Evolutionary conservation across 1,284 basidiomycete genomes (phyloP).

Genomic region (Papiliotrema laurentii): DNA sequence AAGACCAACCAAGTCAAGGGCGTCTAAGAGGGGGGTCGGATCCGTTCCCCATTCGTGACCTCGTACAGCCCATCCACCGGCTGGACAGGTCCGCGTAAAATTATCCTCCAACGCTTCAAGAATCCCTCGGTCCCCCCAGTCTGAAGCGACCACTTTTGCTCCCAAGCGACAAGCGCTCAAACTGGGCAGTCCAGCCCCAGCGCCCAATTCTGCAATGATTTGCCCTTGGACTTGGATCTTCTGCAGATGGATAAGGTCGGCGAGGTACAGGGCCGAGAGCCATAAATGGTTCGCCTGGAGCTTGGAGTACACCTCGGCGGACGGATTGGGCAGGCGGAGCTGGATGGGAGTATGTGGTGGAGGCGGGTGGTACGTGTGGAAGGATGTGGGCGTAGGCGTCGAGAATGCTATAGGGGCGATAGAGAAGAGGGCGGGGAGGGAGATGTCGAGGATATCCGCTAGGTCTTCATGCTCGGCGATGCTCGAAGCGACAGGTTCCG

Average conservation of each 20-base stretch:
- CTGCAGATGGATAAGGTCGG: slow-evolving; percentile 28
- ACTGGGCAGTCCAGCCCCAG: slow-evolving; percentile 38
- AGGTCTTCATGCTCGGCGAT: slow-evolving; percentile 20
- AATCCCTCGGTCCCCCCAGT: slow-evolving; percentile 40
- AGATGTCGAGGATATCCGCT: slow-evolving; percentile 36
- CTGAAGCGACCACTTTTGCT: slow-evolving; percentile 31
- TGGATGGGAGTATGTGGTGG: slow-evolving; percentile 10
- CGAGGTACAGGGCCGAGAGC: slow-evolving; percentile 40
- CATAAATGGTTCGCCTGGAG: slow-evolving; percentile 46
- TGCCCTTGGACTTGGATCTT: slow-evolving; percentile 14
- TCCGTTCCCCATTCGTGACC: slow-evolving; percentile 40
- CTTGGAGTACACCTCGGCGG: slow-evolving; percentile 31
- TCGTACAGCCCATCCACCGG: slow-evolving; percentile 21
- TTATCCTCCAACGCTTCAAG: slow-evolving; percentile 27
- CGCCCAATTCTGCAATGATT: slow-evolving; percentile 40
- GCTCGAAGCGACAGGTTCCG: not conserved
- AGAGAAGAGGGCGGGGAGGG: slow-evolving; percentile 33
- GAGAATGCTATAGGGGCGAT: slow-evolving; percentile 40
- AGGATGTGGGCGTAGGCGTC: slow-evolving; percentile 7
- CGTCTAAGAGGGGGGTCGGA: slow-evolving; percentile 13
- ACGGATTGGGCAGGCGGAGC: slow-evolving; percentile 33
- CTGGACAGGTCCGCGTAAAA: slow-evolving; percentile 11
- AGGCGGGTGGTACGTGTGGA: slow-evolving; percentile 24
- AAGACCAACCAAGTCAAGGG: not conserved
- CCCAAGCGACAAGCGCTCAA: slow-evolving; percentile 23